phyloP scores from a whole-genome alignment of 2,329 filamentous ascomycete genomes.

The Epichloe brachyelytri region DNA sequence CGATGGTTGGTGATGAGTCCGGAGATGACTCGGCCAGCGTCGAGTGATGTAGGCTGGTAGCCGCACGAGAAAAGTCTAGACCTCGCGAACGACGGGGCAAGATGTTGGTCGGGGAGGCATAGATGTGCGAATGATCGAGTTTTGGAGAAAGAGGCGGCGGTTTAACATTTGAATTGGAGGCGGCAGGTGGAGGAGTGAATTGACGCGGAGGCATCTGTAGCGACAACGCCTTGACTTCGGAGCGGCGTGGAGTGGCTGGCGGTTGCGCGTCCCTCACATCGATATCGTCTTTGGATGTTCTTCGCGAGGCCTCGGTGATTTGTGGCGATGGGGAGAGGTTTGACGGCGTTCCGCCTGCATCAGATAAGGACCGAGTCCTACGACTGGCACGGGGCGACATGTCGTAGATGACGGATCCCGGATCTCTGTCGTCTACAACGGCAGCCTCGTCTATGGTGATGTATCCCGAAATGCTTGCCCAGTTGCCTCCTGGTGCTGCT shows the following conservation, averaged over 20 bases:
- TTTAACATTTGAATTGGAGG: conserved; percentile 29
- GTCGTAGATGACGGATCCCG: conserved; percentile 6
- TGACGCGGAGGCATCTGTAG: conserved; percentile 22
- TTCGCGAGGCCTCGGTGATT: conserved; percentile 39
- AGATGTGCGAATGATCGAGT: conserved; percentile 71
- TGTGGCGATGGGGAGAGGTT: conserved; percentile 46
- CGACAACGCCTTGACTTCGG: conserved; percentile 50
- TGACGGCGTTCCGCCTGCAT: conserved; percentile 43
- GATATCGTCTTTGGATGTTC: conserved; percentile 55
- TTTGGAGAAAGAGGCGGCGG: conserved; percentile 71
- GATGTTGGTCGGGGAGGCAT: conserved; percentile 77
- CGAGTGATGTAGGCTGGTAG: conserved; percentile 89
- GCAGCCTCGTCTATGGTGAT: conserved; percentile 18
- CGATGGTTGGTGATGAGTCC: conserved; percentile 79
- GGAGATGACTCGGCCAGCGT: conserved; percentile 83
- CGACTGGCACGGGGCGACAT: conserved; percentile 25
- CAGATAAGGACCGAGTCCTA: conserved; percentile 53
- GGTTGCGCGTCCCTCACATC: conserved; percentile 30
- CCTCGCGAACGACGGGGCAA: conserved; percentile 81
- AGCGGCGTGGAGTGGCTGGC: conserved; percentile 62
- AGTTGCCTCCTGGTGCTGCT: not conserved
- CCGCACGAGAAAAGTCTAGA: conserved; percentile 84
- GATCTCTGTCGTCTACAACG: conserved; percentile 18
- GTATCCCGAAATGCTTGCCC: not conserved
- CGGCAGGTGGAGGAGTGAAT: conserved; percentile 23